Conservation (phyloP, 768 basidiomycete species). For the Tremella yokohamensis region DNA sequence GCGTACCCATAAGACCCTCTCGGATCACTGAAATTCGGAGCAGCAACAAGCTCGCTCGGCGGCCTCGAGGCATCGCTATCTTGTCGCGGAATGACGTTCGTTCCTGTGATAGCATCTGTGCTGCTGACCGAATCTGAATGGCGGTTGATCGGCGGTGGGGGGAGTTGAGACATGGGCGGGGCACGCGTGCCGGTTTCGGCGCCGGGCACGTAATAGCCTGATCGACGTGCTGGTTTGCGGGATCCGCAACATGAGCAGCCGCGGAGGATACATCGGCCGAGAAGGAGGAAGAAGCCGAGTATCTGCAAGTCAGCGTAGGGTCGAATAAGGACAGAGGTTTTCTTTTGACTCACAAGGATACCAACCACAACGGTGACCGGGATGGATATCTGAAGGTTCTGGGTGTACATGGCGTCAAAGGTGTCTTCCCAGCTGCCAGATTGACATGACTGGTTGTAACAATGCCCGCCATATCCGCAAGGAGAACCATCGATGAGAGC, state of each 20-base stretch:
- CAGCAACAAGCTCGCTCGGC: background rate
- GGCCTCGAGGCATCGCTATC: background rate
- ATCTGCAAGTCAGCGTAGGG: background rate
- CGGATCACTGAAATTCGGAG: background rate
- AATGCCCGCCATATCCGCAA: slow-evolving; percentile 75
- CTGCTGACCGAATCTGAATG: slow-evolving; percentile 23
- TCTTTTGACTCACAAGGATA: slow-evolving; percentile 37
- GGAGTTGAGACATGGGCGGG: slow-evolving; percentile 17
- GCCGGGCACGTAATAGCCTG: slow-evolving; percentile 11
- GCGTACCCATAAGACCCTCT: slow-evolving; percentile 4
- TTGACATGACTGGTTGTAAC: slow-evolving; percentile 62
- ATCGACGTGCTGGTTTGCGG: slow-evolving; percentile 17
- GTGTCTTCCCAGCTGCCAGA: slow-evolving; percentile 61
- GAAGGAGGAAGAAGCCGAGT: background rate
- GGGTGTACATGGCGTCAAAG: slow-evolving; percentile 69
- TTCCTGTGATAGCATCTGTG: background rate
- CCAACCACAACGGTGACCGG: slow-evolving; percentile 47
- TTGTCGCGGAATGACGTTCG: slow-evolving; percentile 8
- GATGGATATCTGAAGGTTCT: slow-evolving; percentile 59
- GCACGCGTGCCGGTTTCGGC: slow-evolving; percentile 9
- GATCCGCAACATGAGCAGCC: slow-evolving; percentile 15
- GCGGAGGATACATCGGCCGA: background rate
- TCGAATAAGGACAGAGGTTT: background rate
- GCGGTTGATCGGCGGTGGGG: slow-evolving; percentile 13
- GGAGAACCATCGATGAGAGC: slow-evolving; percentile 75